phyloP scores from a whole-genome alignment of 2,329 filamentous ascomycete genomes.

The Cordyceps sp. region DNA sequence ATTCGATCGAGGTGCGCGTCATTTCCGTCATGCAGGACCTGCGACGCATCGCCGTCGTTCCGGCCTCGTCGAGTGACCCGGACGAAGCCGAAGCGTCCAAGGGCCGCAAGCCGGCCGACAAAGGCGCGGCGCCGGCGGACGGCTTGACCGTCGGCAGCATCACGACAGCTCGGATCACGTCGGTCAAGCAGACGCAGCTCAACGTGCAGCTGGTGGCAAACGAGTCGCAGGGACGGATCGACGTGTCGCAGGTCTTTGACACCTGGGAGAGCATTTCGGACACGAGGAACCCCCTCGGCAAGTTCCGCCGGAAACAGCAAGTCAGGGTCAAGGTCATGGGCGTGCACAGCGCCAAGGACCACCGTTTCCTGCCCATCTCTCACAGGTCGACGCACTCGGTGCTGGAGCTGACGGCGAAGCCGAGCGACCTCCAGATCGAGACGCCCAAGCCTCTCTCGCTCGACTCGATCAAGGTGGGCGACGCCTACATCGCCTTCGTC shows the following conservation, averaged over 20 bases:
- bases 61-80: slow-evolving; percentile 30
- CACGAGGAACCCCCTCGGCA: slow-evolving; percentile 58
- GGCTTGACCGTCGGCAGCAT: slow-evolving; percentile 60
- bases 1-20: slow-evolving; percentile 60
- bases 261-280: slow-evolving; percentile 74
- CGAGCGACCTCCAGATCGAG: slow-evolving; percentile 39
- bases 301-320: slow-evolving; percentile 55
- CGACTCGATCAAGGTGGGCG: slow-evolving; percentile 55
- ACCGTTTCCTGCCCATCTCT: slow-evolving; percentile 80
- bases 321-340: slow-evolving; percentile 67
- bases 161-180: slow-evolving; percentile 63
- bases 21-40: slow-evolving; percentile 54
- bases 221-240: slow-evolving; percentile 70
- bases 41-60: slow-evolving; percentile 45
- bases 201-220: slow-evolving; percentile 73
- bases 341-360: slow-evolving; percentile 76
- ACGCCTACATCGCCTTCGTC: slow-evolving; percentile 65
- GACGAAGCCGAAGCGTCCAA: slow-evolving; percentile 23
- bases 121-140: slow-evolving; percentile 29
- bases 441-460: slow-evolving; percentile 41
- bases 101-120: slow-evolving; percentile 15
- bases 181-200: slow-evolving; percentile 78
- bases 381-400: slow-evolving; percentile 71
- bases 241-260: slow-evolving; percentile 82
- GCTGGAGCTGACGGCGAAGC: slow-evolving; percentile 74